Evolutionary conservation across 2,329 filamentous ascomycete species (phyloP).

Genomic region (Aspergillus pseudoviridinutans): DNA sequence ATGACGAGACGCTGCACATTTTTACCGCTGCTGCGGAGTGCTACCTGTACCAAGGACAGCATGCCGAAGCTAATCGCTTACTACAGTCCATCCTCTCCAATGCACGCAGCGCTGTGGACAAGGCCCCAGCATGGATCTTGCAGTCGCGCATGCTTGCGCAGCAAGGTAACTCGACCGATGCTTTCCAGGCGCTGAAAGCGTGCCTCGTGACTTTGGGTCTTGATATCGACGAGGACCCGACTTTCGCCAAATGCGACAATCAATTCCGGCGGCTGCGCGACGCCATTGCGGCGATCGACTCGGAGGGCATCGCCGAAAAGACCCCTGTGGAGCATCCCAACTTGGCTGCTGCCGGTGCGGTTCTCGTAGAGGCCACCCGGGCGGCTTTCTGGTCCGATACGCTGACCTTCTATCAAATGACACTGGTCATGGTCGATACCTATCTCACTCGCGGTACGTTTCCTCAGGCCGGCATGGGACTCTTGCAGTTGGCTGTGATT

Average conservation of each 20-base stretch:
- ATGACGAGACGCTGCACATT: constrained; percentile 79
- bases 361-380: constrained; percentile 56
- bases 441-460: constrained; percentile 37
- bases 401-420: constrained; percentile 56
- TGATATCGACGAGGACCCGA: too few relatives aligned
- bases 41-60: constrained; percentile 72
- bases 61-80: constrained; percentile 61
- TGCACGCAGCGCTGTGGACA: constrained; percentile 70
- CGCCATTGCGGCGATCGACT: too few relatives aligned
- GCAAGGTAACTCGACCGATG: constrained; percentile 3
- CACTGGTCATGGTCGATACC: constrained; percentile 54
- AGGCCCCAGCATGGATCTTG: constrained; percentile 77
- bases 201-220: constrained; percentile 1
- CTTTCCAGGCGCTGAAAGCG: constrained; percentile 2
- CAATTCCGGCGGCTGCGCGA: too few relatives aligned
- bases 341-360: constrained; percentile 46
- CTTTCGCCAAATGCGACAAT: too few relatives aligned
- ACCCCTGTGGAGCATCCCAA: constrained; percentile 29
- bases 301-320: too few relatives aligned
- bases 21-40: constrained; percentile 78
- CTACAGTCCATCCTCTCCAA: constrained; percentile 66
- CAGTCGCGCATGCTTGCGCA: constrained; percentile 6
- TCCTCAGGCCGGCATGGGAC: constrained; percentile 54
- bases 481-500: constrained; percentile 52
- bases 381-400: constrained; percentile 60